Evolutionary conservation across 1,284 basidiomycete species (phyloP), one percentile per base, ranked within the genome.

Genomic region (Naganishia albida): DNA sequence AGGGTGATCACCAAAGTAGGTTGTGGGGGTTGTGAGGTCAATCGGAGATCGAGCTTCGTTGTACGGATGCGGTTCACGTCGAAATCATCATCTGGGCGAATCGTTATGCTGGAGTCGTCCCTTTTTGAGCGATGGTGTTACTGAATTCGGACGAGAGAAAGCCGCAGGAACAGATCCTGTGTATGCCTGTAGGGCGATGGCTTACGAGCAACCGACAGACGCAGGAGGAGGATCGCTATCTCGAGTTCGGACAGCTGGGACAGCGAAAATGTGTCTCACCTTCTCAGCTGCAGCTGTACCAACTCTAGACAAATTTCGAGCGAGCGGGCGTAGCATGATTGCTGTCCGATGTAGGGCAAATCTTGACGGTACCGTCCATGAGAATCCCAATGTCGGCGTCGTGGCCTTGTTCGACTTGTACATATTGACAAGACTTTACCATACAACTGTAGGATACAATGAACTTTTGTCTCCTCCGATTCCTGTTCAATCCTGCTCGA

Each of bases 191-290:
- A 4, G 42, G 16, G 13, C 42, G 42, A 43, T 43, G 42, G 15
- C n/a, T 16, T 43, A 3, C 42, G 6, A 43, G 42, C 16, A 20
- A 43, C 6, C 42, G 6, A 34, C 3, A 43, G 42, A 43, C 42
- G 42, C 42, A 20, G 4, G 42, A 43, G 3, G 42, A 43, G 42
- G 42, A 43, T 43, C 42, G n/a, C 42, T 16, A 43, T 3, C n/a
- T 20, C n/a, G n/a, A 18, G 42, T 15, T 34, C 34, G 34, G 34
- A 34, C 34, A 6, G 34, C 6, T 34, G 34, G 10, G 23, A 25
- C 26, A n/a, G 6, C 48, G 48, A 51, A 51, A 51, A 51, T 51
- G 49, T 51, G 49, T 51, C 49, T 51, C 49, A 51, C 49, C 25
- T 51, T 28, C 18, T 30, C n/a, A 8, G 44, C 44, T 28, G 15